Evolutionary conservation across 2,329 filamentous ascomycete genomes (phyloP).

Genomic region (Clonostachys chloroleuca): DNA sequence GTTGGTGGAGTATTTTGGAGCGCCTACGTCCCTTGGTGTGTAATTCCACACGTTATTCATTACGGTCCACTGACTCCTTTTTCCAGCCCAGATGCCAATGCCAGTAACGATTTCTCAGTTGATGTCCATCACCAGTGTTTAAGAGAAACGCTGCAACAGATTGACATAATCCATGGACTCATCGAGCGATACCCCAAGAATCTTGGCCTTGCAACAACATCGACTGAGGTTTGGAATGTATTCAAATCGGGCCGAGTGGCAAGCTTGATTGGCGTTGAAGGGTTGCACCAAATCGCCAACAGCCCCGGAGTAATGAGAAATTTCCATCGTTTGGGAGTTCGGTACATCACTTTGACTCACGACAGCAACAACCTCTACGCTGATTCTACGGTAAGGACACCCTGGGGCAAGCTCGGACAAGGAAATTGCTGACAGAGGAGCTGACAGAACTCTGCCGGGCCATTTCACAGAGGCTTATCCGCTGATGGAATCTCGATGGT

Average conservation of each 20-base stretch:
- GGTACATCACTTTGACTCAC: slow-evolving; percentile 25
- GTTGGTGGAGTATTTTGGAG: too few relatives aligned
- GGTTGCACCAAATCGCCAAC: slow-evolving; percentile 23
- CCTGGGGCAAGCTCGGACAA: too few relatives aligned
- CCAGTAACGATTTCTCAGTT: too few relatives aligned
- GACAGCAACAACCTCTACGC: slow-evolving; percentile 18
- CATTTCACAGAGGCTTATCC: slow-evolving; percentile 17
- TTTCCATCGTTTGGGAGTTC: slow-evolving; percentile 22
- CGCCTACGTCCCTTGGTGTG: not conserved
- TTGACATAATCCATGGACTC: slow-evolving; percentile 13
- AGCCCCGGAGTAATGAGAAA: slow-evolving; percentile 22
- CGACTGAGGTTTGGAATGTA: slow-evolving; percentile 15
- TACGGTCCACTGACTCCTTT: too few relatives aligned
- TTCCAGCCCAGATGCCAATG: too few relatives aligned
- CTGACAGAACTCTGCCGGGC: slow-evolving; percentile 11
- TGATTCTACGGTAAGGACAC: not conserved
- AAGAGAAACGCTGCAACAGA: not conserved
- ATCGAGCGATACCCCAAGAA: slow-evolving; percentile 14
- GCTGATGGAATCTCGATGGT: slow-evolving; percentile 16
- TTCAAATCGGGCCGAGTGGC: slow-evolving; percentile 22
- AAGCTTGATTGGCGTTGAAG: slow-evolving; percentile 27
- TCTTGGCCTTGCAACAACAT: slow-evolving; percentile 13
- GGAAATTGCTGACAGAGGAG: too few relatives aligned
- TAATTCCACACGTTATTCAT: too few relatives aligned
- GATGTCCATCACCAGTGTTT: too few relatives aligned